A percentile compares a stretch with the other conserved stretches of the same genome.
phyloP scores from a whole-genome alignment of 306 rosid species.

The Trifolium dubium region DNA sequence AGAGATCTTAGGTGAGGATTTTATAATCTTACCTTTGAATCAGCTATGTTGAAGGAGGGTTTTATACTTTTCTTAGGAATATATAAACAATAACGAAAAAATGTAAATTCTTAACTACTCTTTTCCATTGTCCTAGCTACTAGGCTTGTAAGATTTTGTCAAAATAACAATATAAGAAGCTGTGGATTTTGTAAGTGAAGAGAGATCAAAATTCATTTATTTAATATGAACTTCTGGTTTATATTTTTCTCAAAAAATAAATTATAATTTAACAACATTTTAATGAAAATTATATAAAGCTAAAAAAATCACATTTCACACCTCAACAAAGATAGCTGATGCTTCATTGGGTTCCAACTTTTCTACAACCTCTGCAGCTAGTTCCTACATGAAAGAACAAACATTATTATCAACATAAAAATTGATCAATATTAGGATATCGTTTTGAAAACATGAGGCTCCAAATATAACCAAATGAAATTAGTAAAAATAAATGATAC shows the following conservation, averaged over 20 bases:
- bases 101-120: neutral
- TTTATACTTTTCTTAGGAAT: neutral
- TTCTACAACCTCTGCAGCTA: conserved; percentile 71
- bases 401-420: conserved; percentile 11
- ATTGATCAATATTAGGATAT: neutral
- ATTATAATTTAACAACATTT: no score
- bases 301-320: conserved; percentile 14
- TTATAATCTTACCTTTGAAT: no score
- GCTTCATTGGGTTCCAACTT: conserved; percentile 68
- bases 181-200: neutral
- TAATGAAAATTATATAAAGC: neutral
- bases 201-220: no score
- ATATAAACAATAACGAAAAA: neutral
- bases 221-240: no score
- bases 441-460: neutral
- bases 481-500: conserved; percentile 35
- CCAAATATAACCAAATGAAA: neutral
- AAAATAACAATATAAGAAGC: neutral
- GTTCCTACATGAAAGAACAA: conserved; percentile 61
- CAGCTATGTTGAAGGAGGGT: neutral
- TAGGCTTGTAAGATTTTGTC: neutral
- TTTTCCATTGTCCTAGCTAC: neutral
- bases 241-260: no score
- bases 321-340: conserved; percentile 62
- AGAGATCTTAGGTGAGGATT: no score